Conservation (phyloP, 2,329 filamentous ascomycete species). For the Diaporthe sp. region DNA sequence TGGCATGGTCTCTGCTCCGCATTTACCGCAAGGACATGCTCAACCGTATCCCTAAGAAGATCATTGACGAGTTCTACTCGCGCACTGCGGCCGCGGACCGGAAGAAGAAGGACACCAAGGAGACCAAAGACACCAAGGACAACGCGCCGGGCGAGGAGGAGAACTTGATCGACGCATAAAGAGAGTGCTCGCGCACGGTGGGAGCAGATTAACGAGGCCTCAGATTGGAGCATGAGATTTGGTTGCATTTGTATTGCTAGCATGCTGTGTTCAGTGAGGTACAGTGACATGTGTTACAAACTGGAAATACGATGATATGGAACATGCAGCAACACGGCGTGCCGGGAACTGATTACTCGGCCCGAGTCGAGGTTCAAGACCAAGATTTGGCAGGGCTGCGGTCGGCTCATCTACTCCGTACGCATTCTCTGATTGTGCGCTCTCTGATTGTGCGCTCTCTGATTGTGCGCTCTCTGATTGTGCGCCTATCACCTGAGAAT, state of each 20-base stretch:
- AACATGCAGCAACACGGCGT: not conserved
- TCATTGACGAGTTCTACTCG: conserved; percentile 86
- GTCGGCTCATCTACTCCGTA: too few species aligned
- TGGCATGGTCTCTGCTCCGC: conserved; percentile 94
- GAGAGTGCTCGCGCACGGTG: not conserved
- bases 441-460: not conserved
- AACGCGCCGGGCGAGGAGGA: conserved; percentile 42
- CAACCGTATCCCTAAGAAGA: conserved; percentile 90
- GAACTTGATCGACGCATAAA: conserved; percentile 50
- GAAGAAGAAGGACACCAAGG: conserved; percentile 69
- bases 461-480: not conserved
- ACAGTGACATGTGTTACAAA: conserved; percentile 31
- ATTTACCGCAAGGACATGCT: conserved; percentile 99
- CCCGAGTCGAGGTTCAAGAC: not conserved
- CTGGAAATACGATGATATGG: conserved; percentile 23
- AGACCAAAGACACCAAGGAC: conserved; percentile 42
- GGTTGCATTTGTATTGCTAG: conserved; percentile 35
- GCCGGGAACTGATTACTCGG: not conserved
- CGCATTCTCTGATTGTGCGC: not conserved
- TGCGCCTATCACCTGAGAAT: not conserved
- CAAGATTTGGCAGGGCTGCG: not conserved
- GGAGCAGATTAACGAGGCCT: conserved; percentile 13
- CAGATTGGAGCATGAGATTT: conserved; percentile 27
- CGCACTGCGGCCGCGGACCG: conserved; percentile 68
- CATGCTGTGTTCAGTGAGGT: conserved; percentile 29